phyloP scores from a whole-genome alignment of 371 early-diverging fungal genomes.

The Lichtheimia ornata region DNA sequence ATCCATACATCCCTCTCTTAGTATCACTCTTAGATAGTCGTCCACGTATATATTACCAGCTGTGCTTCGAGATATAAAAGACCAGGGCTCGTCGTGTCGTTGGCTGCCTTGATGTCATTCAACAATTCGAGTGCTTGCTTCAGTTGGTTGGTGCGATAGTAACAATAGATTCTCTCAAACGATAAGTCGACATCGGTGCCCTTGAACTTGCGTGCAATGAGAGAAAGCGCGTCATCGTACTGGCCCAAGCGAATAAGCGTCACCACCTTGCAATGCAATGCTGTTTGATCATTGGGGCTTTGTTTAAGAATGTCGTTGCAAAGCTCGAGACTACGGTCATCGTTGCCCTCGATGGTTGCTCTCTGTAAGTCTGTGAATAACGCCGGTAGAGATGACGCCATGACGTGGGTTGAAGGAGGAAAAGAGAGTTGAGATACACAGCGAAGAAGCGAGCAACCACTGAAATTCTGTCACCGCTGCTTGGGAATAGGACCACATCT shows the following conservation, averaged over 20 bases:
- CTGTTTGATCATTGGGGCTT: constrained; percentile 51
- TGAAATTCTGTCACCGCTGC: too few species aligned
- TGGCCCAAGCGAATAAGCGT: constrained; percentile 72
- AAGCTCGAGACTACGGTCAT: constrained; percentile 35
- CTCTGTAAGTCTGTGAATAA: constrained; percentile 36
- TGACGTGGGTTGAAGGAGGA: not conserved
- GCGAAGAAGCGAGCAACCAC: not conserved
- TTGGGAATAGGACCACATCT: too few species aligned
- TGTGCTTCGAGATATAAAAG: constrained; percentile 69
- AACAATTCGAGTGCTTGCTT: constrained; percentile 58
- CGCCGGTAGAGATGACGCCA: constrained; percentile 8
- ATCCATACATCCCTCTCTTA: not conserved
- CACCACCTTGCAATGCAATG: constrained; percentile 65
- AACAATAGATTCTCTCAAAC: constrained; percentile 74
- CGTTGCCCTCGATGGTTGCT: constrained; percentile 32
- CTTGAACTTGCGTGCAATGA: constrained; percentile 51
- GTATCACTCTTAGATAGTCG: not conserved
- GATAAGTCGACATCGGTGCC: constrained; percentile 43
- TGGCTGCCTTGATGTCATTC: constrained; percentile 24
- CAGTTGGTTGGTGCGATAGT: constrained; percentile 69
- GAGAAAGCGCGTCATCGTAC: constrained; percentile 63
- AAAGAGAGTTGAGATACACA: not conserved
- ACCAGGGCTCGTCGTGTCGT: constrained; percentile 15
- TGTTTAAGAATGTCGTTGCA: constrained; percentile 51
- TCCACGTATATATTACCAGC: constrained; percentile 48